Percentiles rank a stretch among this genome's conserved stretches.
phyloP scores from a whole-genome alignment of 306 rosid species.

The Phaseolus lunatus region DNA sequence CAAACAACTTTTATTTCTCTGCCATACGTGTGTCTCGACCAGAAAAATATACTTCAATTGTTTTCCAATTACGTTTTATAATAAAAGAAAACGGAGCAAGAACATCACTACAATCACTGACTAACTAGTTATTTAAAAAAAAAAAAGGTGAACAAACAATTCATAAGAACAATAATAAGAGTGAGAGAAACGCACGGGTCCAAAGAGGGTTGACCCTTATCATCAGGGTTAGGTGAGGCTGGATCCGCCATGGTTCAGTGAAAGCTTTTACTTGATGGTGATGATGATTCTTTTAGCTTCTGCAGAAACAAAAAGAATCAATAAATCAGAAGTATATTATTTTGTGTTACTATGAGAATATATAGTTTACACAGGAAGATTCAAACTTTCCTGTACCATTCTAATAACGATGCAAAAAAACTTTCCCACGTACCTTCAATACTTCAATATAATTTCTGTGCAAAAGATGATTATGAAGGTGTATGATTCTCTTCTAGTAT shows the following conservation, averaged over 20 bases:
- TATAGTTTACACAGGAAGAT: too few relatives aligned
- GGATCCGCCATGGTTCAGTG: constrained; percentile 43
- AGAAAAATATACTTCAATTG: neutral
- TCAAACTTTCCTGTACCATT: too few relatives aligned
- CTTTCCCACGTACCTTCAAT: too few relatives aligned
- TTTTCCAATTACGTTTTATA: constrained; percentile 2
- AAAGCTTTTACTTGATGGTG: constrained; percentile 1
- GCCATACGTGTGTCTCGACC: neutral
- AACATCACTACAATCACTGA: neutral
- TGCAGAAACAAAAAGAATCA: neutral
- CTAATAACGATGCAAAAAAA: too few relatives aligned
- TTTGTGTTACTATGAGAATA: too few relatives aligned
- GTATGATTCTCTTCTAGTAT: neutral
- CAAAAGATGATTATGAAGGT: neutral
- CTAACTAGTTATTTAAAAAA: neutral
- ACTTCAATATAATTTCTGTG: too few relatives aligned
- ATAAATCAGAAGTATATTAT: too few relatives aligned
- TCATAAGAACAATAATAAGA: neutral
- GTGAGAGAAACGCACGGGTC: constrained; percentile 41
- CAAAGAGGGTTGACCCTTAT: constrained; percentile 34
- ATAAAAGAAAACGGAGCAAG: neutral
- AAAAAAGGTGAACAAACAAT: neutral
- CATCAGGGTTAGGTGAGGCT: constrained; percentile 19
- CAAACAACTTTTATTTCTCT: neutral
- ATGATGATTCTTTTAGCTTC: neutral